Base-by-base conservation (phyloP, 768 basidiomycete species). In the Tephrocybe sp. region DNA sequence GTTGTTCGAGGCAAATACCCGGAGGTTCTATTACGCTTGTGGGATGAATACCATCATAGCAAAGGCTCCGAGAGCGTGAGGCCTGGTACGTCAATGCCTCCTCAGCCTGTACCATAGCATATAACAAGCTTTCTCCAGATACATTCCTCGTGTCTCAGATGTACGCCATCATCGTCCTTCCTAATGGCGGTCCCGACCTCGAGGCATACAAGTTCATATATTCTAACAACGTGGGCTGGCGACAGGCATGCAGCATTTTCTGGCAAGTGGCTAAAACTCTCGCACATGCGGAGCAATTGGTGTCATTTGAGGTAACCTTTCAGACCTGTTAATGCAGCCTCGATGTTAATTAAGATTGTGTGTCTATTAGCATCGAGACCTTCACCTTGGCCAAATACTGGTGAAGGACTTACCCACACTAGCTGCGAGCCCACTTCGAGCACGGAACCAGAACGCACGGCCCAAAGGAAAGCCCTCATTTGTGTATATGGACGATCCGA, bases 321-420 rank as follows among this genome's bases (percentile, higher is more conserved):
- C 38, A 35, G 2, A 33, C 44, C 41, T 5, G 8, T 31, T n/a
- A 11, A 42, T 19, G 14, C 39, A 23, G 53, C 33, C 45, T 6
- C 32, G 16, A 17, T 22, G 17, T 42, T 36, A 22, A 35, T 17
- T 13, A 48, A 52, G 45, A 45, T 35, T 26, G n/a, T 35, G 36
- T 31, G 10, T 40, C 19, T 46, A 43, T 43, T 61, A 99, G 96
- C 97, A 99, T 68, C 92, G 97, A 30, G 97, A 99, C 67, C 81
- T 99, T n/a, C 97, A 99, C 61, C 92, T 92, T 83, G 97, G 97
- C 17, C 97, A 99, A 66, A 89, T 99, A 44, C 77, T 99, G 7
- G 83, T 98, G 42, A 84, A 85, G 61, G 74, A 77, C 52, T 51
- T 78, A 3, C 68, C 76, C 19, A 54, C 59, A 46, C 54, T 55